Conservation (phyloP, 2,329 filamentous ascomycete genomes). For the Colletotrichum lindemuthianum region DNA sequence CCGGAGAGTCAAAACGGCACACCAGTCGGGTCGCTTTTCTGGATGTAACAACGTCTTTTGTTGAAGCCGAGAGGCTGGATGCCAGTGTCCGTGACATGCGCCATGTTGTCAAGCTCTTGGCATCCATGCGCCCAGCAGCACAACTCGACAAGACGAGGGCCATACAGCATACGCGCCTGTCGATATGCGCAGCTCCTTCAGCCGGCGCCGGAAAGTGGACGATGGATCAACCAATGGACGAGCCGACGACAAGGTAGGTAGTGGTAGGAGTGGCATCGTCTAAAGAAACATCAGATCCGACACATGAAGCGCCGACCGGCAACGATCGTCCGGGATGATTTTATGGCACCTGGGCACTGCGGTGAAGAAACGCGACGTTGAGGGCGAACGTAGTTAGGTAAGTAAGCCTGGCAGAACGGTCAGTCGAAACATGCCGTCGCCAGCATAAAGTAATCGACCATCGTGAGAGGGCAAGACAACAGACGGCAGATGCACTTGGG, state of each 20-base stretch:
- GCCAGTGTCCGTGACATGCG: not conserved
- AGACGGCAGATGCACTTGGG: not conserved
- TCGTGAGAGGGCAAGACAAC: conserved; percentile 2
- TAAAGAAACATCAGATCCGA: conserved; percentile 22
- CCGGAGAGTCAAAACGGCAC: too few relatives aligned
- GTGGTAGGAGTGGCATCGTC: conserved; percentile 5
- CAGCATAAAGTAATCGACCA: not conserved
- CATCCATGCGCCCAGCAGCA: not conserved
- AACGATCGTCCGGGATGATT: conserved; percentile 3
- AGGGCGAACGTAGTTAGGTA: too few relatives aligned
- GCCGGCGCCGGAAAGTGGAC: conserved; percentile 19
- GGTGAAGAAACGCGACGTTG: not conserved
- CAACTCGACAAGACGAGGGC: too few relatives aligned
- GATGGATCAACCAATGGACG: conserved; percentile 5
- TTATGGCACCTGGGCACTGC: not conserved
- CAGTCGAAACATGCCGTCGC: conserved; percentile 19
- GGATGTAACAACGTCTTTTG: too few relatives aligned
- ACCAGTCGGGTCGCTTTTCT: too few relatives aligned
- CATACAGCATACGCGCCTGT: too few relatives aligned
- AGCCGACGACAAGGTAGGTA: not conserved
- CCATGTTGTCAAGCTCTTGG: not conserved
- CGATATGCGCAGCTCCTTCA: not conserved
- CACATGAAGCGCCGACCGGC: conserved; percentile 9
- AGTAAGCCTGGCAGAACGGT: conserved; percentile 3
- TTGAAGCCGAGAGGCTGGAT: not conserved